phyloP scores from a whole-genome alignment of 2,329 filamentous ascomycete species.

The Talaromyces sp. region DNA sequence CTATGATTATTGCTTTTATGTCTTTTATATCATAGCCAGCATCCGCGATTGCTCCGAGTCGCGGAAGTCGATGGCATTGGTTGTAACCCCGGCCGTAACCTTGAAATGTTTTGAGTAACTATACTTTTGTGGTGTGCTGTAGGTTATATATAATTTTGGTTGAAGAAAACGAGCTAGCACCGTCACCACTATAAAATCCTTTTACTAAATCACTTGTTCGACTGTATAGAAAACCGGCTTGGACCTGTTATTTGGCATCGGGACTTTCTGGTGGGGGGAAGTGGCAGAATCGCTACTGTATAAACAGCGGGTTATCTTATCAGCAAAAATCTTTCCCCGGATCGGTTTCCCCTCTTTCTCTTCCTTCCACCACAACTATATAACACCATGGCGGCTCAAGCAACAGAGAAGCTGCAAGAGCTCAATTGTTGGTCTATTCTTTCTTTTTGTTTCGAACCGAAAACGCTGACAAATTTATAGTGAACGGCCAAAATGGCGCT shows the following conservation, averaged over 20 bases:
- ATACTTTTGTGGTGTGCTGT: too few species aligned
- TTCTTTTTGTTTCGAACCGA: not conserved
- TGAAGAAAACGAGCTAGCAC: too few species aligned
- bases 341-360: slow-evolving; percentile 20
- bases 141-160: too few species aligned
- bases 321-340: slow-evolving; percentile 28
- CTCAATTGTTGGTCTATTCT: slow-evolving; percentile 38
- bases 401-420: slow-evolving; percentile 44
- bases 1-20: slow-evolving; percentile 51
- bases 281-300: not conserved
- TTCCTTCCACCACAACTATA: slow-evolving; percentile 20
- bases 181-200: too few species aligned
- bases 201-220: too few species aligned
- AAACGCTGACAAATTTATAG: slow-evolving; percentile 33
- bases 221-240: too few species aligned
- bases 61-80: too few species aligned
- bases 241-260: too few species aligned
- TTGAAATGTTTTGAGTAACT: too few species aligned
- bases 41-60: too few species aligned
- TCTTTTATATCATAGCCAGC: slow-evolving; percentile 50
- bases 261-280: not conserved
- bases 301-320: slow-evolving; percentile 23
- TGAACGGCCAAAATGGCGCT: slow-evolving; percentile 43
- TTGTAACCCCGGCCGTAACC: too few species aligned
- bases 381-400: slow-evolving; percentile 45